These are phyloP conservation scores for Trichoderma sp. DNA, from an alignment of 2,329 filamentous ascomycete genomes.

Conservation along the genomic window DNA sequence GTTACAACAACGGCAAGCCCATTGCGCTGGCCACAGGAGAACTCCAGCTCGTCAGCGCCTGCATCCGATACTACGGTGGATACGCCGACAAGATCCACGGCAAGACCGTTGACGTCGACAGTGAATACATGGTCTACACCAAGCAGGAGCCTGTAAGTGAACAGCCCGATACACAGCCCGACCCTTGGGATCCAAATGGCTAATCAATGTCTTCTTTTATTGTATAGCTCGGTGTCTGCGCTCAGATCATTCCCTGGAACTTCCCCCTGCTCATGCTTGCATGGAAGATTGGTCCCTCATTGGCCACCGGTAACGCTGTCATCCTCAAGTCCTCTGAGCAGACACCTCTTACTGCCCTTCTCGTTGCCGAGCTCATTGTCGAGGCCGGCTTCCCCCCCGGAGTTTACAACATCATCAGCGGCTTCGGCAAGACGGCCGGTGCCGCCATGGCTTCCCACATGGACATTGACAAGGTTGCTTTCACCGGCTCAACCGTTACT, in stretches of 20 bases:
- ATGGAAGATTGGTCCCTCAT: conserved; percentile 79
- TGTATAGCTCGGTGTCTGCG: conserved; percentile 68
- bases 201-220: not conserved
- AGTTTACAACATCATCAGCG: conserved; percentile 76
- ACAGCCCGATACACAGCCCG: too few relatives aligned
- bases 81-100: conserved; percentile 92
- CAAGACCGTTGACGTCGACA: conserved; percentile 78
- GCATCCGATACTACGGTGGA: conserved; percentile 74
- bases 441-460: conserved; percentile 75
- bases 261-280: conserved; percentile 78
- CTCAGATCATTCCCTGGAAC: conserved; percentile 89
- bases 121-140: conserved; percentile 75
- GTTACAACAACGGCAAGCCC: conserved; percentile 86
- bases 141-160: conserved; percentile 65
- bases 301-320: conserved; percentile 71
- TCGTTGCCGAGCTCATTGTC: conserved; percentile 44
- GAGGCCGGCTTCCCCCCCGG: conserved; percentile 78
- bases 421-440: conserved; percentile 76
- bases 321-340: conserved; percentile 67
- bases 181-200: not conserved
- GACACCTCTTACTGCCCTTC: conserved; percentile 25
- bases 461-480: conserved; percentile 81
- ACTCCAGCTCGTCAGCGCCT: conserved; percentile 65
- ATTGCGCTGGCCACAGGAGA: conserved; percentile 76
- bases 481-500: conserved; percentile 75